phyloP scores from a whole-genome alignment of 2,329 filamentous ascomycete species.

The Cercospora zeina region DNA sequence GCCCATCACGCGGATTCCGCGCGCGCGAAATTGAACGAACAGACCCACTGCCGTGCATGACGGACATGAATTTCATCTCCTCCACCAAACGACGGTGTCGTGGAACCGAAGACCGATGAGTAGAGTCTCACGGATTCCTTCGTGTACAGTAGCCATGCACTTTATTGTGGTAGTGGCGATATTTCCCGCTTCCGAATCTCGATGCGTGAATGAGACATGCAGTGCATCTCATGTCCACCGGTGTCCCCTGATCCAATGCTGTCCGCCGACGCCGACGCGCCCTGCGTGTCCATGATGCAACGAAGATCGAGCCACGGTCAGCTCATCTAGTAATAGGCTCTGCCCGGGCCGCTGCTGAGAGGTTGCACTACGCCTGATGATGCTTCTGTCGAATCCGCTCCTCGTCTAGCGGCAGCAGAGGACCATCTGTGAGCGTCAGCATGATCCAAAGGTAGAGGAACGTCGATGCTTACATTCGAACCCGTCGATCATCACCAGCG shows the following conservation, averaged over 20 bases:
- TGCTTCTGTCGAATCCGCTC: slow-evolving; percentile 15
- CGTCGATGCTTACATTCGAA: slow-evolving; percentile 72
- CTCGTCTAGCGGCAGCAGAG: slow-evolving; percentile 21
- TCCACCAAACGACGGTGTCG: not conserved
- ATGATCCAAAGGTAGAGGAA: not conserved
- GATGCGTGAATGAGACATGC: slow-evolving; percentile 4
- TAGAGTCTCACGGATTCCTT: not conserved
- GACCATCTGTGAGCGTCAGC: slow-evolving; percentile 27
- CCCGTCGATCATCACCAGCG: slow-evolving; percentile 80
- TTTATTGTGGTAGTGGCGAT: slow-evolving; percentile 8
- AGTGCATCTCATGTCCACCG: slow-evolving; percentile 4
- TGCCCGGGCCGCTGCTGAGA: slow-evolving; percentile 13
- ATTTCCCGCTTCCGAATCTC: slow-evolving; percentile 6
- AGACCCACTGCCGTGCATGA: not conserved
- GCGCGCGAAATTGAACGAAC: not conserved
- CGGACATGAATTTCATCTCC: not conserved
- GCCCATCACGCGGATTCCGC: not conserved
- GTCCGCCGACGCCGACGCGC: slow-evolving; percentile 15
- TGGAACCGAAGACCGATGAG: not conserved
- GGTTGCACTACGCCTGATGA: slow-evolving; percentile 15
- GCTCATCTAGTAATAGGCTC: slow-evolving; percentile 16
- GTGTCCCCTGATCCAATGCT: slow-evolving; percentile 13
- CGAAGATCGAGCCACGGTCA: slow-evolving; percentile 1
- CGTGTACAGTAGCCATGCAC: not conserved
- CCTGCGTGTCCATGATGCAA: slow-evolving; percentile 6